Evolutionary conservation across 768 basidiomycete genomes (phyloP), one percentile per base, ranked within the genome.

Genomic region (Pleurotus eryngii): DNA sequence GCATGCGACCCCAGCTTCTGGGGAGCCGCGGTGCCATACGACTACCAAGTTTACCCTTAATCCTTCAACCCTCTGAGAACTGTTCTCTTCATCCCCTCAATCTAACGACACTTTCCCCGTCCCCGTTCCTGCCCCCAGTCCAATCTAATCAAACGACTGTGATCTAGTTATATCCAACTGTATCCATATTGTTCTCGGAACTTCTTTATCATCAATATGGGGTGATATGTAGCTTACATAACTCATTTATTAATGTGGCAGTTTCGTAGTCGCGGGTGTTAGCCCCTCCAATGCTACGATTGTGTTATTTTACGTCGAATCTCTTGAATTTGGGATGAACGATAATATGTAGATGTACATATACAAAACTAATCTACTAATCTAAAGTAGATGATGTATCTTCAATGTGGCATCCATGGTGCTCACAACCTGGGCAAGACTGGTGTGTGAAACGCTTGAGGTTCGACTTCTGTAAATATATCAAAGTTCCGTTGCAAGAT

Each of bases 1-100:
- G 84, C 85, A 12, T 92, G 89, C 65, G 75, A 73, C 57, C 79
- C 84, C 22, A 74, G 67, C 49, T 89, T 89, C 72, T 91, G 89
- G 88, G 90, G 90, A 18, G 61, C 70, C 8, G 69, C 63, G 15
- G 82, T 86, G 24, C 73, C 72, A 37, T 92, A 84, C 64, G 90
- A 91, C 72, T 91, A 90, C 70, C 89, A 91, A 68, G 71, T 83
- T 50, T 89, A 35, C 9, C 30, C 30, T 35, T 35, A 35, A 35
- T 35, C 30, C 30, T 35, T 11, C 72, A 60, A 64, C 70, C 62
- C 71, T 78, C 60, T 80, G 42, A 45, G 42, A 73, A 69, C 6
- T 17, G 17, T 11, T 11, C 8, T 9, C 30, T 9, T 35, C 30
- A 35, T 11, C 30, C 11, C 30, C 1, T 42, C 50, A 26, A 17